phyloP scores from a whole-genome alignment of 2,329 filamentous ascomycete species.

The Phyllosticta paracitricarpa region DNA sequence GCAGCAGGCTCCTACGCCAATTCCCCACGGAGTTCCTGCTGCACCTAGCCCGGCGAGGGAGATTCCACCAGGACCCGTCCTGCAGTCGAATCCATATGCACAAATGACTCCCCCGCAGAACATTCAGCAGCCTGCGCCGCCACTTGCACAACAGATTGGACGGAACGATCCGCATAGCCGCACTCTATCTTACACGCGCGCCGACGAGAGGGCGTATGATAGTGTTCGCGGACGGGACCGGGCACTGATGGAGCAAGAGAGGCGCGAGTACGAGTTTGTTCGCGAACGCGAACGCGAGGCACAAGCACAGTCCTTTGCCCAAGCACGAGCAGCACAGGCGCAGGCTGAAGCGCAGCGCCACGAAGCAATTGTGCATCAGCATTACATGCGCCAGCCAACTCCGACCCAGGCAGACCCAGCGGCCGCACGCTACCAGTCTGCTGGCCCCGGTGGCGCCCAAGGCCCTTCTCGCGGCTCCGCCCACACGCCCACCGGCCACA shows the following conservation, averaged over 20 bases:
- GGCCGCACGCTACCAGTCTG: conserved; percentile 5
- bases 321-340: not conserved
- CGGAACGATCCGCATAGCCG: conserved; percentile 7
- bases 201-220: conserved; percentile 2
- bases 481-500: conserved; percentile 6
- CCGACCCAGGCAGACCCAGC: conserved; percentile 6
- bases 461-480: not conserved
- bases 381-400: conserved; percentile 5
- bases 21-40: not conserved
- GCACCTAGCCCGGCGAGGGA: not conserved
- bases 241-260: conserved; percentile 3
- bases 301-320: not conserved
- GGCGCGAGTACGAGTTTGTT: conserved; percentile 3
- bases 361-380: not conserved
- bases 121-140: conserved; percentile 4
- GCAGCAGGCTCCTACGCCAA: conserved; percentile 7
- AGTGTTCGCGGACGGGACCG: conserved; percentile 3
- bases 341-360: conserved; percentile 1
- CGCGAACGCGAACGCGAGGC: conserved; percentile 1
- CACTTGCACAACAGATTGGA: conserved; percentile 1
- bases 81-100: conserved; percentile 4
- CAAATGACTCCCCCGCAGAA: conserved; percentile 8
- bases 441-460: not conserved
- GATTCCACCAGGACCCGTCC: conserved; percentile 1
- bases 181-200: conserved; percentile 1